phyloP scores from a whole-genome alignment of 176 grass and related monocot species.

The Eleusine coracana region DNA sequence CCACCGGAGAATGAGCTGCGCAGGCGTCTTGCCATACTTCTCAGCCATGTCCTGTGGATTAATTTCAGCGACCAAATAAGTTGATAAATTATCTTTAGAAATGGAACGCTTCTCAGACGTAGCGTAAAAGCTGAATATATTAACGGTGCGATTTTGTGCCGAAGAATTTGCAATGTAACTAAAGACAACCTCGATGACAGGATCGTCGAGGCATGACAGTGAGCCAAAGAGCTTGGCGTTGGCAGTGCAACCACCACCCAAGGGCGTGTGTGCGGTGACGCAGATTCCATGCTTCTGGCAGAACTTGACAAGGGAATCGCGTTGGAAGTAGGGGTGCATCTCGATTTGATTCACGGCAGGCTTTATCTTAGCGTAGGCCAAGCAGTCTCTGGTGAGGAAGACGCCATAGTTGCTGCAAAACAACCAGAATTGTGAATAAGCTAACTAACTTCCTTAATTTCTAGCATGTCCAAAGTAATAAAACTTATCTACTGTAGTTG shows the following conservation, averaged over 20 bases:
- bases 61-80: background rate
- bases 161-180: background rate
- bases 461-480: too few relatives aligned
- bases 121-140: too few relatives aligned
- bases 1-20: slow-evolving; percentile 70
- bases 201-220: slow-evolving; percentile 81
- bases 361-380: slow-evolving; percentile 94
- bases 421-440: background rate
- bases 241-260: slow-evolving; percentile 68
- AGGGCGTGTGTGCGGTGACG: slow-evolving; percentile 80
- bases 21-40: slow-evolving; percentile 76
- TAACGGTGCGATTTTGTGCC: too few relatives aligned
- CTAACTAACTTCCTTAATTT: background rate
- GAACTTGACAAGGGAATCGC: slow-evolving; percentile 90
- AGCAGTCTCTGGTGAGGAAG: slow-evolving; percentile 82
- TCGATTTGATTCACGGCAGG: slow-evolving; percentile 95
- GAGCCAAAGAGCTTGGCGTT: slow-evolving; percentile 83
- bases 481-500: too few relatives aligned
- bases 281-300: slow-evolving; percentile 93
- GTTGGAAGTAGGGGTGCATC: slow-evolving; percentile 86
- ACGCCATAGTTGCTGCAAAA: slow-evolving; percentile 96
- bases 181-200: slow-evolving; percentile 68
- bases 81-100: too few relatives aligned
- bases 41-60: slow-evolving; percentile 62
- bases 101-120: too few relatives aligned